A percentile compares a stretch with the other conserved stretches of the same genome.
Conservation (phyloP, 2,329 filamentous ascomycete species). For the Alternaria panax region DNA sequence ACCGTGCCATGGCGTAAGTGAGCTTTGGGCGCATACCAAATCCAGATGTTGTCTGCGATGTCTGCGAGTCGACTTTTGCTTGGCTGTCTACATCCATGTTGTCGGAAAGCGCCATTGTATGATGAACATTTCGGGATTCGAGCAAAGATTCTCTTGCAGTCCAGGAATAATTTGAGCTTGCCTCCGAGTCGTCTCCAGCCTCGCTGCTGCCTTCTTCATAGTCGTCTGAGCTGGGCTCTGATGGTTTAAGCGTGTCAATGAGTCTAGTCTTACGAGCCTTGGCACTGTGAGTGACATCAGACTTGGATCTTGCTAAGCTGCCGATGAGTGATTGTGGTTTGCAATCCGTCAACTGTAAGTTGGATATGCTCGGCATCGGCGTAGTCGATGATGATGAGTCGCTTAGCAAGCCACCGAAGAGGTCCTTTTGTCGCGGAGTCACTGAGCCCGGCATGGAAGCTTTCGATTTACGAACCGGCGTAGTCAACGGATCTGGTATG, state of each 20-base stretch:
- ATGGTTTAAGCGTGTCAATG: conserved; percentile 42
- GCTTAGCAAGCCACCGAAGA: conserved; percentile 46
- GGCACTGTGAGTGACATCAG: conserved; percentile 39
- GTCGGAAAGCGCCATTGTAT: conserved; percentile 5
- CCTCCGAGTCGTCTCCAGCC: conserved; percentile 22
- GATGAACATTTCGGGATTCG: background rate
- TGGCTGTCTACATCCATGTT: conserved; percentile 33
- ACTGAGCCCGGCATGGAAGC: conserved; percentile 35
- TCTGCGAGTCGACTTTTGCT: conserved; percentile 32
- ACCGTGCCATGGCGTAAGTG: conserved; percentile 67
- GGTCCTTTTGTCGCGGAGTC: conserved; percentile 46
- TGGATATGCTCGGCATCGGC: conserved; percentile 43
- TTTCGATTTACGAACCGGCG: conserved; percentile 25
- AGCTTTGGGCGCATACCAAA: conserved; percentile 51
- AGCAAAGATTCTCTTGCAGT: background rate
- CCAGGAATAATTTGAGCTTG: background rate
- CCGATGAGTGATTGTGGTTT: conserved; percentile 30
- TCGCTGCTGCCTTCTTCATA: conserved; percentile 36
- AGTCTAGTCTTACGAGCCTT: conserved; percentile 38
- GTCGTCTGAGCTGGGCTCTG: conserved; percentile 33
- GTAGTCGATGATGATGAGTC: conserved; percentile 36
- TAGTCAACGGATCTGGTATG: conserved; percentile 34
- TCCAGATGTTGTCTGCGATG: conserved; percentile 32
- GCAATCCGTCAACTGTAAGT: conserved; percentile 40
- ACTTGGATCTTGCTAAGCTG: conserved; percentile 40